These are phyloP conservation scores for Salix dunnii DNA, from an alignment of 345 rosid species.

Conservation along the genomic window DNA sequence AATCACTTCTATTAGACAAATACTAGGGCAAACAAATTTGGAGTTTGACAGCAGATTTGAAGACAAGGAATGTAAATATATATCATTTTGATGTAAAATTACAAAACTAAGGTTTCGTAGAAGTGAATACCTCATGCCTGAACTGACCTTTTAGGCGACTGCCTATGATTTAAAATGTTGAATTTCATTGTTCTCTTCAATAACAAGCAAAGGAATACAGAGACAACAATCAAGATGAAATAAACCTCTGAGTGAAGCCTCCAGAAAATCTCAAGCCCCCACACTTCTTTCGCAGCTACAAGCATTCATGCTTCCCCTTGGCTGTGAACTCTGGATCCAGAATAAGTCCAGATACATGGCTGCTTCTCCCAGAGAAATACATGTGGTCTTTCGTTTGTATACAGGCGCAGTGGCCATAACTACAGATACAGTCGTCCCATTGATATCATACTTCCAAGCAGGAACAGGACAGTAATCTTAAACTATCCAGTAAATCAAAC, in stretches of 20 bases:
- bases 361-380: slow-evolving; percentile 57
- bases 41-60: background rate
- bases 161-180: slow-evolving; percentile 50
- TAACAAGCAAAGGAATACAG: slow-evolving; percentile 48
- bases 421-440: slow-evolving; percentile 24
- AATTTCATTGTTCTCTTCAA: slow-evolving; percentile 50
- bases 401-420: slow-evolving; percentile 68
- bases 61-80: background rate
- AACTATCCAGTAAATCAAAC: background rate
- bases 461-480: background rate
- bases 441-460: background rate
- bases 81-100: background rate
- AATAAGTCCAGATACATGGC: slow-evolving; percentile 62
- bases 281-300: slow-evolving; percentile 34
- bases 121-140: slow-evolving; percentile 20
- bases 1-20: background rate
- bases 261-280: slow-evolving; percentile 35
- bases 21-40: background rate
- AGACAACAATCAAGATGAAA: slow-evolving; percentile 37
- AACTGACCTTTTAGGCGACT: slow-evolving; percentile 29
- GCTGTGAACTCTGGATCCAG: slow-evolving; percentile 57
- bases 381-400: slow-evolving; percentile 62
- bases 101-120: background rate
- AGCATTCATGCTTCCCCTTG: slow-evolving; percentile 38
- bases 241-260: slow-evolving; percentile 46